Percentiles rank a stretch among this genome's conserved stretches.
phyloP scores from a whole-genome alignment of 148 eudicot genomes.

The Chenopodium formosanum region DNA sequence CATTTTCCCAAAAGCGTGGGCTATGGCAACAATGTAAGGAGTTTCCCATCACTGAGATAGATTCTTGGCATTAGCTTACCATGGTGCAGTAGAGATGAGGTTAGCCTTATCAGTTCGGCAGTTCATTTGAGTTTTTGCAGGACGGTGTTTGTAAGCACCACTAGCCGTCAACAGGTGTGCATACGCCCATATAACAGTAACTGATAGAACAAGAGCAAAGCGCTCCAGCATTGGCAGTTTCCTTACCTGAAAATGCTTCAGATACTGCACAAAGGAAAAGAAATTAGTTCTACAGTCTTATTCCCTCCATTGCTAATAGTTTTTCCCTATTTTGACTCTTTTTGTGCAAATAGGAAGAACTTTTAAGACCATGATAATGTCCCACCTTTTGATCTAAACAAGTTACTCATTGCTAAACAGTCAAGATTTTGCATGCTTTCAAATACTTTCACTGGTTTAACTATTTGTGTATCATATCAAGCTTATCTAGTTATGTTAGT shows the following conservation, averaged over 20 bases:
- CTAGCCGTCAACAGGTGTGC: slow-evolving; percentile 94
- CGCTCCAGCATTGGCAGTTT: slow-evolving; percentile 78
- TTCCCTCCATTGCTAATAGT: no score
- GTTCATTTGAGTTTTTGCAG: slow-evolving; percentile 64
- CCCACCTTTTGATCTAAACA: background rate
- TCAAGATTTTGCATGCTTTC: slow-evolving; percentile 5
- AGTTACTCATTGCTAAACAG: background rate
- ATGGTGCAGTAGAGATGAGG: slow-evolving; percentile 92
- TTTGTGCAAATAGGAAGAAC: no score
- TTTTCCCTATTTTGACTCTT: no score
- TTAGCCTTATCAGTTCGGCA: slow-evolving; percentile 88
- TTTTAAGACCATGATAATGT: background rate
- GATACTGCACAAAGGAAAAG: slow-evolving; percentile 52
- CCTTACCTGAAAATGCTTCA: slow-evolving; percentile 83
- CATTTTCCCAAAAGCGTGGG: no score
- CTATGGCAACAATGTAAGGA: background rate
- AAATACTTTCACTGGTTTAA: background rate
- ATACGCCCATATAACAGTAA: slow-evolving; percentile 88
- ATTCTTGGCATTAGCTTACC: slow-evolving; percentile 43
- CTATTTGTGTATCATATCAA: background rate
- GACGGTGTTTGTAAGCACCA: slow-evolving; percentile 90
- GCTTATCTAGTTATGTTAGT: background rate
- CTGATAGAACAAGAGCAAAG: slow-evolving; percentile 75
- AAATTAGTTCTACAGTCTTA: background rate
- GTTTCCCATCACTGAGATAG: background rate